phyloP scores from a whole-genome alignment of 2,329 filamentous ascomycete genomes.

The Sclerotinia sclerotiorum region DNA sequence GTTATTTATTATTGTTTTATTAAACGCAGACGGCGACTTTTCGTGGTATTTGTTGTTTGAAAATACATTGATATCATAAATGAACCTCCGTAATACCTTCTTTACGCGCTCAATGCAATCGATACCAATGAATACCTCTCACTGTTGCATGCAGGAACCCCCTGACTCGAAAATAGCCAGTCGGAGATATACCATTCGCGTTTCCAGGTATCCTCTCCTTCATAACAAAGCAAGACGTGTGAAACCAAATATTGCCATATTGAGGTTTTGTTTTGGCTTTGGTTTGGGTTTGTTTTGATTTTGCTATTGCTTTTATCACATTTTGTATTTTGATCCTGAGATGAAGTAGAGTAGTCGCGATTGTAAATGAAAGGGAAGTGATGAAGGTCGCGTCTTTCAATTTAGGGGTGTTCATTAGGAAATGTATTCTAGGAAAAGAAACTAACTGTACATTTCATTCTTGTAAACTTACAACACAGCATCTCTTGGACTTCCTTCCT shows the following conservation, averaged over 20 bases:
- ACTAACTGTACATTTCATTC: not conserved
- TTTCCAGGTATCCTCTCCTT: slow-evolving; percentile 30
- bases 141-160: slow-evolving; percentile 20
- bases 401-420: not conserved
- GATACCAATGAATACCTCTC: slow-evolving; percentile 28
- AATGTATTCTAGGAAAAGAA: not conserved
- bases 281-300: slow-evolving; percentile 35
- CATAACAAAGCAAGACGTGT: slow-evolving; percentile 36
- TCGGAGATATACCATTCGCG: slow-evolving; percentile 34
- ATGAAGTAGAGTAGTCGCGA: slow-evolving; percentile 15
- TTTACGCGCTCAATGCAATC: slow-evolving; percentile 38
- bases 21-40: not conserved
- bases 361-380: slow-evolving; percentile 7
- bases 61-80: not conserved
- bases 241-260: slow-evolving; percentile 34
- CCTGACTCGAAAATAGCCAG: slow-evolving; percentile 26
- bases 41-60: not conserved
- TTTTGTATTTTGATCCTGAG: slow-evolving; percentile 1
- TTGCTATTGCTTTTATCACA: not conserved
- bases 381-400: slow-evolving; percentile 30
- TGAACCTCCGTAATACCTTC: slow-evolving; percentile 24
- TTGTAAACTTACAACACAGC: slow-evolving; percentile 2
- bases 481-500: not conserved
- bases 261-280: slow-evolving; percentile 38
- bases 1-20: not conserved